These are phyloP conservation scores for Sistotremastrum suecicum DNA, from an alignment of 768 basidiomycete species.

Conservation along the genomic window DNA sequence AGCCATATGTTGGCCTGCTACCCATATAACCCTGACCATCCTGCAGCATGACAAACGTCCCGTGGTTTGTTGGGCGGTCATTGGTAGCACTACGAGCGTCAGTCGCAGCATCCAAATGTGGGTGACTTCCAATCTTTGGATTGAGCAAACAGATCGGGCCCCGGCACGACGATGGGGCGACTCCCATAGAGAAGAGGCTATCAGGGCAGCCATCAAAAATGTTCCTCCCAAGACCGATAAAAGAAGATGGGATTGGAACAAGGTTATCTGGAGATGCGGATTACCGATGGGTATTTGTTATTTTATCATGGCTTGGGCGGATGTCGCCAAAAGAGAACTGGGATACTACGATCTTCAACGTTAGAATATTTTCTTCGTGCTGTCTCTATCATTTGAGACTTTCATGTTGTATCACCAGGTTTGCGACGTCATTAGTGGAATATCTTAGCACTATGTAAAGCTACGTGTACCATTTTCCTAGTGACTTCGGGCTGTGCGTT, in stretches of 20 bases:
- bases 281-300: constrained; percentile 65
- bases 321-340: constrained; percentile 8
- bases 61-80: constrained; percentile 78
- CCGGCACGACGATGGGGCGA: constrained; percentile 6
- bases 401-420: no score
- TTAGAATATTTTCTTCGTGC: no score
- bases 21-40: constrained; percentile 67
- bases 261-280: constrained; percentile 54
- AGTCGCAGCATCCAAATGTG: constrained; percentile 82
- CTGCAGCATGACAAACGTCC: constrained; percentile 60
- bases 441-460: no score
- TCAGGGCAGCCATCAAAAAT: no score
- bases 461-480: no score
- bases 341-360: no score
- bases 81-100: constrained; percentile 78
- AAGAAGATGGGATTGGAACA: constrained; percentile 70
- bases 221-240: constrained; percentile 31
- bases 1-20: constrained; percentile 93
- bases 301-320: constrained; percentile 66
- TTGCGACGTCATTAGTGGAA: no score
- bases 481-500: no score
- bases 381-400: no score
- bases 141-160: no score
- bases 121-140: constrained; percentile 79
- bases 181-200: neutral